Conservation (phyloP, 257 asterid genomes). For the Ligustrum vulgare region DNA sequence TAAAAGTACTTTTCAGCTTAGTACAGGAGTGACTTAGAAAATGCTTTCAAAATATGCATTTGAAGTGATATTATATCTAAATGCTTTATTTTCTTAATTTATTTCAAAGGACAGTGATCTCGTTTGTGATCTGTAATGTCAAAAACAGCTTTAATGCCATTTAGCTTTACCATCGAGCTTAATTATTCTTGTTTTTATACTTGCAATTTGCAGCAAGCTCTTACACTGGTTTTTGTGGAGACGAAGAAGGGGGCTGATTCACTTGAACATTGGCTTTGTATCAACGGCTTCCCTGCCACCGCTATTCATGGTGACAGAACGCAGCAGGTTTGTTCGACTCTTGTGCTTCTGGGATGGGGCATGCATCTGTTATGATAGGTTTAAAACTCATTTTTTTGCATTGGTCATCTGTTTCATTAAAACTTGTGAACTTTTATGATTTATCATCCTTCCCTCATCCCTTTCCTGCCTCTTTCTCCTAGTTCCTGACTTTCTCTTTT, state of each 20-base stretch:
- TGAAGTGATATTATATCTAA: neutral
- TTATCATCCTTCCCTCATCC: neutral
- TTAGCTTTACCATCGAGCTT: neutral
- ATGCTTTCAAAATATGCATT: neutral
- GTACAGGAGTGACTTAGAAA: neutral
- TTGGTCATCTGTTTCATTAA: neutral
- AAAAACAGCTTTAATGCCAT: neutral
- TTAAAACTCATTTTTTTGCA: constrained; percentile 6
- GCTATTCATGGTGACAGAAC: constrained; percentile 95
- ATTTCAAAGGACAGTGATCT: neutral
- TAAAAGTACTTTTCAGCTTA: constrained; percentile 2
- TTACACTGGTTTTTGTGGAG: constrained; percentile 89
- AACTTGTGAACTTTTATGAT: neutral
- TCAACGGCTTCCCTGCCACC: constrained; percentile 85
- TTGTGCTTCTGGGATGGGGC: constrained; percentile 11
- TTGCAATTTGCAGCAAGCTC: constrained; percentile 67
- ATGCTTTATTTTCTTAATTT: neutral
- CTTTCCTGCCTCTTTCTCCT: neutral
- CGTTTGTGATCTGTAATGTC: neutral
- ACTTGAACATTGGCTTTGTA: constrained; percentile 87
- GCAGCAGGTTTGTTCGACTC: constrained; percentile 61
- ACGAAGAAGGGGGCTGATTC: constrained; percentile 98
- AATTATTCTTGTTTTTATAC: constrained; percentile 18
- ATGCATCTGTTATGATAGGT: neutral
- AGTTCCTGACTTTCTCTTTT: neutral